Percentiles rank a stretch among this genome's conserved stretches.
Evolutionary conservation across 495 filamentous ascomycete genomes (phyloP).

Genomic region (Hyaloscypha variabilis): DNA sequence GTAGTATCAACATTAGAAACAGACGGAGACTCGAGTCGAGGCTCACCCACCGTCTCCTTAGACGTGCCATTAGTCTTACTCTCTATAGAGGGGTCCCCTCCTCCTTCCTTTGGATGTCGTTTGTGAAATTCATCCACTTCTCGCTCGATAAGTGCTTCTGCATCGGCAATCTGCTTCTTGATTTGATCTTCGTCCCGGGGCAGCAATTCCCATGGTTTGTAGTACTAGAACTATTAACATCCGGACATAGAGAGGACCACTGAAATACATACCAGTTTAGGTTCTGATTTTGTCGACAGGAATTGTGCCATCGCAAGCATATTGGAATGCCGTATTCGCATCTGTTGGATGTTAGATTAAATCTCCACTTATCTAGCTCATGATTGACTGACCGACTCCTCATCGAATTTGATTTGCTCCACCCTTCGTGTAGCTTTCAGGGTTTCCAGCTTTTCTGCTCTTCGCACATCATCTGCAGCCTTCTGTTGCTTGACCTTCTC

Average conservation of each 20-base stretch:
- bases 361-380: constrained; percentile 1
- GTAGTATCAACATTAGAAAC: constrained; percentile 37
- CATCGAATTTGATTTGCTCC: constrained; percentile 78
- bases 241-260: not conserved
- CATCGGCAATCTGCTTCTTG: constrained; percentile 47
- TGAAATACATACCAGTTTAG: constrained; percentile 68
- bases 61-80: constrained; percentile 26
- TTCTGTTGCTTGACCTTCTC: constrained; percentile 78
- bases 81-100: constrained; percentile 14
- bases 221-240: constrained; percentile 60
- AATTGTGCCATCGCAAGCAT: constrained; percentile 73
- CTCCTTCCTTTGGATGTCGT: constrained; percentile 32
- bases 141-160: constrained; percentile 46
- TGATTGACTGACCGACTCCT: constrained; percentile 66
- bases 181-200: constrained; percentile 50
- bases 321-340: constrained; percentile 69
- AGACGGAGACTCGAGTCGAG: constrained; percentile 46
- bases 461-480: constrained; percentile 66
- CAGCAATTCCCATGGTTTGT: constrained; percentile 82
- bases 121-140: constrained; percentile 46
- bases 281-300: constrained; percentile 72
- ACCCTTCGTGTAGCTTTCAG: constrained; percentile 59
- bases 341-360: constrained; percentile 56
- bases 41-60: constrained; percentile 48
- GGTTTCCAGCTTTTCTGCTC: constrained; percentile 62